phyloP scores from a whole-genome alignment of 331 rosid genomes.

The Spiraea crenata region DNA sequence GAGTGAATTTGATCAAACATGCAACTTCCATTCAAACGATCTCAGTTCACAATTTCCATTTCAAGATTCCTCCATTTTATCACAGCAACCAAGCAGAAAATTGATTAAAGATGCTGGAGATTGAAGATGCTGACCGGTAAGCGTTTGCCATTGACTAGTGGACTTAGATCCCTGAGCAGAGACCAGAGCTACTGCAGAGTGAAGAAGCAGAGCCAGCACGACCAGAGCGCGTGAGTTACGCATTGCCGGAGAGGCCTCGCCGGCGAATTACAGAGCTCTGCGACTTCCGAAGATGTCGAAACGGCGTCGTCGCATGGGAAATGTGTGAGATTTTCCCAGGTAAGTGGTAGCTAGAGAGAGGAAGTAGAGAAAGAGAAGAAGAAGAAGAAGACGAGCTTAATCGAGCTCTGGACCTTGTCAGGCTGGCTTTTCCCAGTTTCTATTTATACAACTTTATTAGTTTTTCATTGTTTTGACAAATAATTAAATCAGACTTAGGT shows the following conservation, averaged over 20 bases:
- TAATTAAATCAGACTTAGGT: neutral
- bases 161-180: constrained; percentile 76
- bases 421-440: constrained; percentile 25
- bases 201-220: no score
- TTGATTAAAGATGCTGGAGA: constrained; percentile 1
- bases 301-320: constrained; percentile 18
- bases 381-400: constrained; percentile 1
- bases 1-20: neutral
- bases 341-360: neutral
- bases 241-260: constrained; percentile 27
- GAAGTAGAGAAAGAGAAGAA: neutral
- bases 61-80: constrained; percentile 12
- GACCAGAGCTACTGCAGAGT: no score
- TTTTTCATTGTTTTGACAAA: neutral
- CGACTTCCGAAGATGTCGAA: constrained; percentile 11
- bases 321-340: constrained; percentile 32
- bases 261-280: constrained; percentile 22
- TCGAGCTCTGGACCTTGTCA: constrained; percentile 21
- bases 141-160: constrained; percentile 56
- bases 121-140: constrained; percentile 37
- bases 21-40: no score
- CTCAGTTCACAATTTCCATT: neutral
- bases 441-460: neutral
- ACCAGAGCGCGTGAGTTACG: no score
- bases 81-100: constrained; percentile 7